phyloP scores from a whole-genome alignment of 345 rosid species.

The Sisymbrium irio region DNA sequence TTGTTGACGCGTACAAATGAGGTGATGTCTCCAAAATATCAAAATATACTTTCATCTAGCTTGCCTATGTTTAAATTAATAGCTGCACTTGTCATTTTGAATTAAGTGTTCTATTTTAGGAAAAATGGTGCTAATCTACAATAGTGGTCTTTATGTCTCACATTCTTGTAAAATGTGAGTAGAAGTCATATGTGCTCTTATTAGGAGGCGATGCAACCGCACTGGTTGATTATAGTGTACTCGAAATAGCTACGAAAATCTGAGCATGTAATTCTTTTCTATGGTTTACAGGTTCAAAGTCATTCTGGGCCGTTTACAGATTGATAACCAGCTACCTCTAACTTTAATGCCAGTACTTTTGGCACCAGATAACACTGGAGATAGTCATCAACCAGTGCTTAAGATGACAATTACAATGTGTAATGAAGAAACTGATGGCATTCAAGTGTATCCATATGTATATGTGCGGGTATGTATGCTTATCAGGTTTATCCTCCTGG shows the following conservation, averaged over 20 bases:
- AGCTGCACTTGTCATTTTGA: not conserved
- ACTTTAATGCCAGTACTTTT: conserved; percentile 88
- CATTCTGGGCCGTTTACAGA: conserved; percentile 78
- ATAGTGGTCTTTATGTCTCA: not conserved
- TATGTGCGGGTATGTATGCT: conserved; percentile 73
- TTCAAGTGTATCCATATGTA: conserved; percentile 80
- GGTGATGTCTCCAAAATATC: conserved; percentile 12
- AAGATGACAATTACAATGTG: conserved; percentile 82
- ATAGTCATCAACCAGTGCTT: conserved; percentile 81
- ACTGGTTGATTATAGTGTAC: conserved; percentile 5
- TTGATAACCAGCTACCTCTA: conserved; percentile 95
- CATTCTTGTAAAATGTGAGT: conserved; percentile 4
- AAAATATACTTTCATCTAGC: not conserved
- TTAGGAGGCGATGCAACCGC: not conserved
- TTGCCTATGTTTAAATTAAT: not conserved
- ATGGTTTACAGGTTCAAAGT: conserved; percentile 81
- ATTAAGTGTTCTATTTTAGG: conserved; percentile 8
- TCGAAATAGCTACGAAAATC: conserved; percentile 4
- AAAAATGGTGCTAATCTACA: not conserved
- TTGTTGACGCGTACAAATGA: not conserved
- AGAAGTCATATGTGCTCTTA: not conserved
- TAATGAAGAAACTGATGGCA: conserved; percentile 74
- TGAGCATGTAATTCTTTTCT: conserved; percentile 1
- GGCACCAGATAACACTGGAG: conserved; percentile 77
- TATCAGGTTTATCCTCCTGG: not conserved